Evolutionary conservation across 108 stramenopile genomes (phyloP), one percentile per base, ranked within the genome.

Genomic region (Thalassiosira profunda): DNA sequence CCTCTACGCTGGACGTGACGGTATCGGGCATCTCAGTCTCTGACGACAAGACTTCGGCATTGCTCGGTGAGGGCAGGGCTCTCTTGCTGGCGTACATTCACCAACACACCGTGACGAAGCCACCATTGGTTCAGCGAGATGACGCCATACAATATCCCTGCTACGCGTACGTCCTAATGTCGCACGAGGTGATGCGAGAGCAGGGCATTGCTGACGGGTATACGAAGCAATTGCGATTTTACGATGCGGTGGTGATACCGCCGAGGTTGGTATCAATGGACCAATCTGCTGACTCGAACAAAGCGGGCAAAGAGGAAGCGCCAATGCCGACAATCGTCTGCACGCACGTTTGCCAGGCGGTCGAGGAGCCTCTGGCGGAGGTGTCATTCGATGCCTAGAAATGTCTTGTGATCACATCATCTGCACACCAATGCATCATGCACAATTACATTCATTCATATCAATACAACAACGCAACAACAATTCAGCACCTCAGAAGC

Each of bases 1-100:
- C 52, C 23, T 46, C 67, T 29, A 24, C 31, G 11, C 25, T 76
- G 54, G 75, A 76, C 58, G 75, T 76, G 66, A 76, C 75, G 25
- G 61, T 68, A 5, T 47, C 61, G n/a, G 14, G 21, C 17, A 17
- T 25, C 24, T 21, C 29, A 17, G 29, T 21, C 14, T 29, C 46
- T n/a, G 40, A 20, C 36, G 44, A 31, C 34, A 41, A 31, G 17
- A 5, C 18, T 31, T 12, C 6, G 18, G 48, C 30, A 25, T 30
- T 8, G 2, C 57, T 63, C 48, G 74, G 52, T 1, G 67, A 56
- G 12, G 61, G 54, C 21, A 69, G 38, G 25, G 26, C 45, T 3
- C 46, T 68, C 15, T 26, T 46, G 5, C 12, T 76, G 29, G 75
- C 61, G 1, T 68, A 69, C 41, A 60, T 69, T 46, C 75, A 63